Percentiles rank a stretch among this genome's conserved stretches.
phyloP scores from a whole-genome alignment of 352 stramenopile genomes.

The Thraustotheca clavata region DNA sequence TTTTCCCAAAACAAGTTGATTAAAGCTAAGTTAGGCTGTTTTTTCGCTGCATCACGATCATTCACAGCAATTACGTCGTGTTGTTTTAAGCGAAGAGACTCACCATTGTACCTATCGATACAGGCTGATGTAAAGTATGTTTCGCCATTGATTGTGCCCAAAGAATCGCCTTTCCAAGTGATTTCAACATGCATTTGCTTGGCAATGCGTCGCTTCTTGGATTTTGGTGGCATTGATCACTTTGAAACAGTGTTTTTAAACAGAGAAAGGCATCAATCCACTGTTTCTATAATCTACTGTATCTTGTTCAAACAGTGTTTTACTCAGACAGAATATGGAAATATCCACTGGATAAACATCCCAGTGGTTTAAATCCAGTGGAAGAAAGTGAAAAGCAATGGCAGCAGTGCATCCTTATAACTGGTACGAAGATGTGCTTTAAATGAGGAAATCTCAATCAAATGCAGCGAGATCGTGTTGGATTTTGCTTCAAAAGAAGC shows the following conservation, averaged over 20 bases:
- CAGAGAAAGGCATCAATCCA: no score
- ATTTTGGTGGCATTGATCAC: slow-evolving; percentile 6
- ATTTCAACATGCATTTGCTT: background rate
- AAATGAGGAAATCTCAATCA: background rate
- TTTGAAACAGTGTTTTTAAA: no score
- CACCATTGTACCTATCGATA: background rate
- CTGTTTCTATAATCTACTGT: no score
- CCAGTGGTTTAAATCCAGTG: no score
- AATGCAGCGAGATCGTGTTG: slow-evolving; percentile 46
- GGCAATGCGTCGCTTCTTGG: slow-evolving; percentile 1
- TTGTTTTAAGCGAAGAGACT: background rate
- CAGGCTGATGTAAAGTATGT: background rate
- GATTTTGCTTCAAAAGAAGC: slow-evolving; percentile 56
- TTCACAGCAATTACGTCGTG: background rate
- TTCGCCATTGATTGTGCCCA: slow-evolving; percentile 8
- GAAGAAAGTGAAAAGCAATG: background rate
- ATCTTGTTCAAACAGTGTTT: no score
- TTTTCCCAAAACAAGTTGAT: slow-evolving; percentile 11
- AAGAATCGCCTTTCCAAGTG: slow-evolving; percentile 2
- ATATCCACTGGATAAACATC: no score
- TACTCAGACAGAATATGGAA: no score
- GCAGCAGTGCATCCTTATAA: slow-evolving; percentile 54
- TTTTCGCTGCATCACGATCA: background rate
- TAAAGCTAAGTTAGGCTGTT: background rate
- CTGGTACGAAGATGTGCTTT: slow-evolving; percentile 35